phyloP scores from a whole-genome alignment of 2,329 filamentous ascomycete genomes.

The Penicillium paneum region DNA sequence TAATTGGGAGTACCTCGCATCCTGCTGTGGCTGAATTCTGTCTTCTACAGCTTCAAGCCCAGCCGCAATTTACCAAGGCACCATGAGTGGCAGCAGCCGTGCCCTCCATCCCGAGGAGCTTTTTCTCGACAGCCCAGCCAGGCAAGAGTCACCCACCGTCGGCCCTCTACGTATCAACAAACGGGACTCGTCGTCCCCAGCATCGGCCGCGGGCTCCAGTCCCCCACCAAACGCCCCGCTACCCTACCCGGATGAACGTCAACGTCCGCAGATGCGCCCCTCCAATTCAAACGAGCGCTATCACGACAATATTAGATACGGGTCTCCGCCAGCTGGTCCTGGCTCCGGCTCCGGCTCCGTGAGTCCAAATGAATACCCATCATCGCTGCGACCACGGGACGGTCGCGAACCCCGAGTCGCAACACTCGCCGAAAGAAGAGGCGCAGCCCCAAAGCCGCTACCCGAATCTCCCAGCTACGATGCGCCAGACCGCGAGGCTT shows the following conservation, averaged over 20 bases:
- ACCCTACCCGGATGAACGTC: conserved; percentile 69
- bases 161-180: conserved; percentile 84
- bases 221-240: conserved; percentile 53
- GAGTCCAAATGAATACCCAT: conserved; percentile 38
- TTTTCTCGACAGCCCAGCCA: conserved; percentile 49
- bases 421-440: conserved; percentile 75
- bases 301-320: conserved; percentile 26
- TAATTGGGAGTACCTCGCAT: conserved; percentile 11
- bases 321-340: conserved; percentile 29
- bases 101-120: conserved; percentile 80
- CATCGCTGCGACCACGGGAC: conserved; percentile 42
- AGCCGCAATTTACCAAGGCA: background rate
- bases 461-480: conserved; percentile 78
- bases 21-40: conserved; percentile 10
- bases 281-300: conserved; percentile 30
- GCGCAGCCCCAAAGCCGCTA: conserved; percentile 70
- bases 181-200: conserved; percentile 62
- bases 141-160: conserved; percentile 62
- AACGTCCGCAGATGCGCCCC: conserved; percentile 34
- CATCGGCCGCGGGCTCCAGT: conserved; percentile 29
- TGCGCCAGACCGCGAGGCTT: conserved; percentile 69
- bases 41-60: background rate
- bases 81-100: conserved; percentile 47
- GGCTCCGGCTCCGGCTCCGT: conserved; percentile 28
- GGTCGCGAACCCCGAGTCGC: conserved; percentile 53